Evolutionary conservation across 2,329 filamentous ascomycete genomes (phyloP), one percentile per base, ranked within the genome.

Genomic region (Seiridium unicorne): DNA sequence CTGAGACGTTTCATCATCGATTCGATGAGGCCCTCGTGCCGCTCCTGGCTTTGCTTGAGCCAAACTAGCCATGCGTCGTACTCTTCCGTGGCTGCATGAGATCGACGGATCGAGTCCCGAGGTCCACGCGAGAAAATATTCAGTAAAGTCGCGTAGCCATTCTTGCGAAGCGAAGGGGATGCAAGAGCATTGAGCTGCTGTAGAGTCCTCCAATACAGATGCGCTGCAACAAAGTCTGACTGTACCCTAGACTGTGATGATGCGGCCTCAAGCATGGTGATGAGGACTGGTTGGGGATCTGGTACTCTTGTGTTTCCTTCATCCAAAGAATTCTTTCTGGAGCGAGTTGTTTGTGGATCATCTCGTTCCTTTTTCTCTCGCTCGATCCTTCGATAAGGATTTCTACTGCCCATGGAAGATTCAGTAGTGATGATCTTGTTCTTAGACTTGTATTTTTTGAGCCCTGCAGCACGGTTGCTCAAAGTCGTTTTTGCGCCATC

Each of bases 161-260:
- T 82, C 58, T 83, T 81, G 32, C 85, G 85, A 36, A 92, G 74
- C 8, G 82, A 88, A 5, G 84, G 78, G 13, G 84, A 88, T 47
- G 79, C 80, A 59, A 90, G 74, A 58, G 82, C 82, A 66, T 86
- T 85, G 18, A 96, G 81, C 63, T 92, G 89, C 62, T 91, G 87
- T 35, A 94, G 77, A 0, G 92, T 93, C 70, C 89, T 90, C 87
- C 91, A 94, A 78, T 94, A 97, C 56, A 91, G 83, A 66, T 96
- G 91, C 1, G 92, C 90, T 36, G 89, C 89, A 55, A 95, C 87
- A 68, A 93, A 97, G 71, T 96, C 92, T 0, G 90, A 90, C 62
- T 90, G 86, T 32, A 89, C 87, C 66, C 91, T 87, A 59, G 91
- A 93, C 71, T 92, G 89, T 1, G 87, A 82, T 65, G 90, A 90